Base-by-base conservation (phyloP, 2,329 filamentous ascomycete genomes). In the Emergomyces africanus region DNA sequence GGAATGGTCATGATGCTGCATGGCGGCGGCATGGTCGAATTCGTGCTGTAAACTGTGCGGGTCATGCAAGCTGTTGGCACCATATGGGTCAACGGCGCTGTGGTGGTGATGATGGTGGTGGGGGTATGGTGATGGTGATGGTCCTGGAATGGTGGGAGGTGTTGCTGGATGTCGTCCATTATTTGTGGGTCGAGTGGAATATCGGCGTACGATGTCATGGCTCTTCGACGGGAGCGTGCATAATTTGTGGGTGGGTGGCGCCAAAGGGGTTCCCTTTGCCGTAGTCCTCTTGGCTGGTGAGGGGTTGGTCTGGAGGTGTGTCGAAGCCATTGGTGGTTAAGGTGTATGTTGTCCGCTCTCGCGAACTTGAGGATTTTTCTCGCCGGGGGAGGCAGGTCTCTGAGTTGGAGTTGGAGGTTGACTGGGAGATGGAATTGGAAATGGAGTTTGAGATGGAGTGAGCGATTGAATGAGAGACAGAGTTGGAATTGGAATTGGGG, bases 111-210 rank as follows among this genome's bases (percentile, higher is more conserved):
- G 42, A 25, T 25, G 44, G 4, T 25, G 20, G 20, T 46, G 20
- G 20, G 42, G 42, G n/a, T 44, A n/a, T 46, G 67, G 54, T 75
- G 44, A 4, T 46, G 10, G 44, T 46, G 72, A 53, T 75, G 72
- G 25, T 72, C 67, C 57, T 72, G 72, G 53, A 73, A 75, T 23
- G 72, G 67, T 37, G 72, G 67, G 2, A 78, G 68, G 57, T 77
- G 75, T 39, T 75, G 69, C 50, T 77, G 72, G 33, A 79, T 71
- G 62, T 79, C 77, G 63, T 78, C 75, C 76, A 84, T 84, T 54
- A 85, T 82, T 42, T 82, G 81, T 2, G 83, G 82, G 61, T 86
- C 83, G 48, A 83, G 76, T 1, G 82, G 81, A 69, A 84, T 75
- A 48, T 79, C 74, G 61, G 76, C 70, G 59, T 75, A 77, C 37